Evolutionary conservation across 495 filamentous ascomycete species (phyloP), one percentile per base, ranked within the genome.

Genomic region (Penicillium argentinense): DNA sequence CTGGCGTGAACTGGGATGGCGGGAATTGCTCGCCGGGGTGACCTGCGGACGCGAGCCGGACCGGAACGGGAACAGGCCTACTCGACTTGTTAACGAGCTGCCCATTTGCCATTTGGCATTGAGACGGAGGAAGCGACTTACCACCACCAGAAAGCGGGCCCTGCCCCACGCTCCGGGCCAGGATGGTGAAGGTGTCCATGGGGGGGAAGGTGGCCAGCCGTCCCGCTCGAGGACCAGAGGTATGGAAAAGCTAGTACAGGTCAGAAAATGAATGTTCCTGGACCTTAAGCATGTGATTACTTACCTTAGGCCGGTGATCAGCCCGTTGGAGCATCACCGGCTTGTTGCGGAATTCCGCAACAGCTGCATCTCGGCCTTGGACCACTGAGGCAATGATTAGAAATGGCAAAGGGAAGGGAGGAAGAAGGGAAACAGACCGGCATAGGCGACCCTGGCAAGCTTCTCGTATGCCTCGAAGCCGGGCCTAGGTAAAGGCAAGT

Each of bases 331-430:
- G 71, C 87, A 97, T 97, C 11, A 98, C 90, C 4, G 87, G 88
- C 42, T 89, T 96, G 68, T 98, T 98, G 16, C 92, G 85, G 67
- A 98, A 97, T 54, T 97, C 95, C 58, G 93, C 85, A 24, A 96
- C 80, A 5, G 97, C 76, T 42, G 87, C 89, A 60, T 95, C 92
- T 50, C 84, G 83, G 28, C 92, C 93, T 70, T 98, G 93, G 48
- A 95, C 89, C 24, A 90, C 88, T 91, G 24, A 51, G 13, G 29
- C 25, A 9, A 22, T 36, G 11, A 24, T 72, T 22, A 69, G 42
- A 36, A 22, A 3, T 41, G 12, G 9, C 0, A 7, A 28, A n/a
- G n/a, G n/a, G 24, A 2, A 22, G 22, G 4, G 9, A 14, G 4
- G 3, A 3, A 13, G 28, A 13, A 12, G 14, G 7, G 42, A 22